These are phyloP conservation scores for Collybia sordida DNA, from an alignment of 768 basidiomycete genomes.

Conservation along the genomic window DNA sequence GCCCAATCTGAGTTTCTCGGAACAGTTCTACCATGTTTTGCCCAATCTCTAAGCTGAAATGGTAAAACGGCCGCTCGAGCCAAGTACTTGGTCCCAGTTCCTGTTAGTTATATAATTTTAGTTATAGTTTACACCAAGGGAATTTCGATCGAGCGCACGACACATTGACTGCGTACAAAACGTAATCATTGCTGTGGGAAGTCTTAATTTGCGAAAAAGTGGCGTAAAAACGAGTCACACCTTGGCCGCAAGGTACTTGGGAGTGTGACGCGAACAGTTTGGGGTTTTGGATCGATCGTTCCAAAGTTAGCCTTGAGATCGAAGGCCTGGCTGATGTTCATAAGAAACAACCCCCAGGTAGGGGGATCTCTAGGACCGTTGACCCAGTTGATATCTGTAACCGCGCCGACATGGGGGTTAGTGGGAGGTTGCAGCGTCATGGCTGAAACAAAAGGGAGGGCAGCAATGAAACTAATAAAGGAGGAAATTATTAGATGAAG, in stretches of 20 bases:
- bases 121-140: not conserved
- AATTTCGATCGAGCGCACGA: constrained; percentile 1
- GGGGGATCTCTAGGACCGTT: constrained; percentile 9
- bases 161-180: constrained; percentile 15
- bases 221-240: not conserved
- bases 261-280: constrained; percentile 3
- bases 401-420: constrained; percentile 10
- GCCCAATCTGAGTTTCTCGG: no score
- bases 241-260: constrained; percentile 5
- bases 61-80: constrained; percentile 11
- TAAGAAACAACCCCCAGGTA: constrained; percentile 14
- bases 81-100: constrained; percentile 11
- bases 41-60: constrained; percentile 17
- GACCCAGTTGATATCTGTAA: constrained; percentile 13
- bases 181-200: constrained; percentile 12
- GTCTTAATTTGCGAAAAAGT: not conserved
- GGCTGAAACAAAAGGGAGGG: constrained; percentile 4
- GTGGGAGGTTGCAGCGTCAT: constrained; percentile 8
- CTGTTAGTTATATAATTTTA: not conserved
- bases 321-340: constrained; percentile 16
- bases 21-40: not conserved
- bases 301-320: constrained; percentile 16
- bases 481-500: no score
- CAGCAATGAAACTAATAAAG: not conserved
- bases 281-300: constrained; percentile 6